Evolutionary conservation across 768 basidiomycete genomes (phyloP), one percentile per base, ranked within the genome.

Genomic region (Trametes gibbosa): DNA sequence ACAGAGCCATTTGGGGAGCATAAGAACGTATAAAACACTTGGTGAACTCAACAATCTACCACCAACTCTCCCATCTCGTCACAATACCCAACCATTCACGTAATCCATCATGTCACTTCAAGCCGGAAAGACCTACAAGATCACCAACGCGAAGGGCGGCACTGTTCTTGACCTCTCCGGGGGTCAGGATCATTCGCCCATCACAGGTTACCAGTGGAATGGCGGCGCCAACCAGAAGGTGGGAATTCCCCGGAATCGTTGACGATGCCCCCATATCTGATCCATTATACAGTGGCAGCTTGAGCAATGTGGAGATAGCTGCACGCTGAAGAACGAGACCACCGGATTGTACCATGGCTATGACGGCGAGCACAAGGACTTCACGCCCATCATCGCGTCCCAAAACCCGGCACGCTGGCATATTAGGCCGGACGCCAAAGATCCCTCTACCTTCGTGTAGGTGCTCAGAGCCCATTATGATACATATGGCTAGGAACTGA

Each of bases 131-230:
- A 73, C 65, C 0, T 85, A 81, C 72, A 74, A 63, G 34, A 75
- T 86, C 63, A 72, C 67, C 40, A 87, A 86, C 69, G 75, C 70
- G 65, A 78, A 82, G 69, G 73, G 77, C 8, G 77, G 76, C 2
- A 85, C 79, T 5, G 80, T 76, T 25, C 62, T 84, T 24, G 84
- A 86, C 64, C 75, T 86, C 56, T 85, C 84, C 17, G 82, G 78
- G 3, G 72, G 58, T 8, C 37, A 52, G 27, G 83, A 85, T 66
- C 76, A 80, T 58, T 66, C 46, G 8, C 75, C 81, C 48, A 75
- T 85, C 65, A 81, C 80, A 32, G 84, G 85, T 5, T 84, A 72
- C 62, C 65, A 70, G 8, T 66, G 56, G 48, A 73, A 82, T 63
- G 66, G 70, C 9, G 78, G 77, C 8, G 65, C 69, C 10, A 85